Percentiles rank a stretch among this genome's conserved stretches.
These are phyloP conservation scores for Barnettozyma californica DNA, from an alignment of 805 yeast genomes.

Conservation along the genomic window DNA sequence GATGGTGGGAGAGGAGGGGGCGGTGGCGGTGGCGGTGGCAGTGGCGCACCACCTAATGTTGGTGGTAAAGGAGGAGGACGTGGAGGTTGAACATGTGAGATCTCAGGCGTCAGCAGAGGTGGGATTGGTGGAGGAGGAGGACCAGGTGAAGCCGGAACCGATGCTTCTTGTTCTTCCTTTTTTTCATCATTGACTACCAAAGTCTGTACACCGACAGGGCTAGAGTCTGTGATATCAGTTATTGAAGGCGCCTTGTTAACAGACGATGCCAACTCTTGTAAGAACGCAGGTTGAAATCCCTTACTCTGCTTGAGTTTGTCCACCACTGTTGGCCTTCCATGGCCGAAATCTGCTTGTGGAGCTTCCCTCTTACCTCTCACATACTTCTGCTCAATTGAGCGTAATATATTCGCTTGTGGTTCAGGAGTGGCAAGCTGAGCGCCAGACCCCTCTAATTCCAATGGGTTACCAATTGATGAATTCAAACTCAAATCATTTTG, in stretches of 20 bases:
- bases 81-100: slow-evolving; percentile 26
- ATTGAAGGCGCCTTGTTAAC: slow-evolving; percentile 36
- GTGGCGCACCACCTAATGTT: slow-evolving; percentile 7
- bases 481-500: slow-evolving; percentile 13
- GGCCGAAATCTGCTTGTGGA: slow-evolving; percentile 15
- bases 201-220: background rate
- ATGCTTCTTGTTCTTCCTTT: slow-evolving; percentile 9
- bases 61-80: slow-evolving; percentile 27
- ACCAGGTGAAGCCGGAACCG: slow-evolving; percentile 10
- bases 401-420: background rate
- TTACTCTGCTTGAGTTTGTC: slow-evolving; percentile 29
- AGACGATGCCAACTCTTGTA: slow-evolving; percentile 47
- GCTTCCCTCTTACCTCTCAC: slow-evolving; percentile 37
- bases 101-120: background rate
- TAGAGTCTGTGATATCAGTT: slow-evolving; percentile 3
- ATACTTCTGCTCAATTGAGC: slow-evolving; percentile 38
- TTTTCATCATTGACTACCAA: slow-evolving; percentile 4
- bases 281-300: slow-evolving; percentile 42
- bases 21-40: slow-evolving; percentile 27
- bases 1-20: slow-evolving; percentile 26
- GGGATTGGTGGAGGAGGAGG: slow-evolving; percentile 23
- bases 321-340: slow-evolving; percentile 20
- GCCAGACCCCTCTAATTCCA: background rate
- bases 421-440: background rate
- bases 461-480: background rate